A percentile compares a stretch with the other conserved stretches of the same genome.
These are phyloP conservation scores for Mariannaea elegans DNA, from an alignment of 2,329 filamentous ascomycete genomes.

Conservation along the genomic window DNA sequence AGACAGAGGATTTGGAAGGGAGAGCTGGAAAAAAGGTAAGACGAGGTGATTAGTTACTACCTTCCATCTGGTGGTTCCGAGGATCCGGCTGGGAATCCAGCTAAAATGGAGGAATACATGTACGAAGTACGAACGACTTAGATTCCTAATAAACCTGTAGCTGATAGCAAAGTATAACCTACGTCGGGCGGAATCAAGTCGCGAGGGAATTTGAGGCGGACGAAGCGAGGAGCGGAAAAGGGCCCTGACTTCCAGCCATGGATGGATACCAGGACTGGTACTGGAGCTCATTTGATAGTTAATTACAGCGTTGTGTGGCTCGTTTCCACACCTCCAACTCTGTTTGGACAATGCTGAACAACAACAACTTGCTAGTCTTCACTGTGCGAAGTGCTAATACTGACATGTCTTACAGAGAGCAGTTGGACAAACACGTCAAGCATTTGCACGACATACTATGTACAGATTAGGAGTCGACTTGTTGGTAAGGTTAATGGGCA, in stretches of 20 bases:
- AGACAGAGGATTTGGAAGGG: slow-evolving; percentile 1
- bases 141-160: slow-evolving; percentile 8
- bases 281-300: slow-evolving; percentile 5
- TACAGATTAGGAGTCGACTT: no score
- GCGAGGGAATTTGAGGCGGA: slow-evolving; percentile 16
- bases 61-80: slow-evolving; percentile 11
- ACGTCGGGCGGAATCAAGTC: background rate
- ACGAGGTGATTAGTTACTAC: slow-evolving; percentile 27
- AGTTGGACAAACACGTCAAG: no score
- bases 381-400: slow-evolving; percentile 17
- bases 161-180: slow-evolving; percentile 1
- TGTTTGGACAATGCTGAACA: background rate
- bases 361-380: background rate
- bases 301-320: background rate
- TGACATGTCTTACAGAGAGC: background rate
- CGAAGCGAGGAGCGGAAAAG: background rate
- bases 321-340: slow-evolving; percentile 25
- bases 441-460: no score
- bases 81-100: slow-evolving; percentile 5
- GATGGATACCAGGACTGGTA: background rate
- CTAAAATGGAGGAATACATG: slow-evolving; percentile 6
- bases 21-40: slow-evolving; percentile 18
- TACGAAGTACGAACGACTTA: slow-evolving; percentile 7
- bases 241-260: slow-evolving; percentile 7
- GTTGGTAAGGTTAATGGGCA: no score